Base-by-base conservation (phyloP, 2,329 filamentous ascomycete genomes). In the Arthrobotrys pseudoclavata region DNA sequence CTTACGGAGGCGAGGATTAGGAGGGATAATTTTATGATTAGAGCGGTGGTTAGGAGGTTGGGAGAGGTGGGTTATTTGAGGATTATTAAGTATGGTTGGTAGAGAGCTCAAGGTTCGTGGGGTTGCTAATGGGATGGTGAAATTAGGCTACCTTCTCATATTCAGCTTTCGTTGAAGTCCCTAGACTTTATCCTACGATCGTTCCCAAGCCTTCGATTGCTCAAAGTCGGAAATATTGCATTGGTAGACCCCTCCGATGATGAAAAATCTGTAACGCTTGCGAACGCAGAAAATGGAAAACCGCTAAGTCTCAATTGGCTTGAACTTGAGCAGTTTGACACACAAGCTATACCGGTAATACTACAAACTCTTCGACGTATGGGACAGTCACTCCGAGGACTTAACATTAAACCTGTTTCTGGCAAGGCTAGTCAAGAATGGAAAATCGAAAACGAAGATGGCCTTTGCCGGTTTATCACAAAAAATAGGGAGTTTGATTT, bases 281-380 rank as follows among this genome's bases (percentile, higher is more conserved):
- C 61, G 22, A 45, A 13, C 3, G 26, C 22, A 2, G 34, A 15
- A 12, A 15, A 42, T 20, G 29, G n/a, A 0, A 34, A 20, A 12
- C 42, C 55, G 4, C 9, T 69, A 3, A 64, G 47, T n/a, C 24
- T 75, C 13, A 24, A 68, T 12, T 50, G 37, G 15, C 55, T 75
- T 12, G 63, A 75, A 24, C 48, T 75, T 7, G 55, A 20, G 12
- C 9, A 42, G 3, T 75, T 68, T 29, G 57, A 55, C 6, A 50
- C 68, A 20, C 53, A 75, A n/a, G 31, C 67, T 9, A 60, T 75
- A 13, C 45, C 64, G 0, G 22, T 31, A 13, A 40, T 75, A n/a
- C 20, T 75, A 12, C 70, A 75, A 24, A 57, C 22, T 3, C 18
- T 75, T 3, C 45, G 70, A 12, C 53, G 70, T 3, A 63, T 55